phyloP scores from a whole-genome alignment of 225 moss, liverwort and hornwort species.

The Polytrichum formosum region DNA sequence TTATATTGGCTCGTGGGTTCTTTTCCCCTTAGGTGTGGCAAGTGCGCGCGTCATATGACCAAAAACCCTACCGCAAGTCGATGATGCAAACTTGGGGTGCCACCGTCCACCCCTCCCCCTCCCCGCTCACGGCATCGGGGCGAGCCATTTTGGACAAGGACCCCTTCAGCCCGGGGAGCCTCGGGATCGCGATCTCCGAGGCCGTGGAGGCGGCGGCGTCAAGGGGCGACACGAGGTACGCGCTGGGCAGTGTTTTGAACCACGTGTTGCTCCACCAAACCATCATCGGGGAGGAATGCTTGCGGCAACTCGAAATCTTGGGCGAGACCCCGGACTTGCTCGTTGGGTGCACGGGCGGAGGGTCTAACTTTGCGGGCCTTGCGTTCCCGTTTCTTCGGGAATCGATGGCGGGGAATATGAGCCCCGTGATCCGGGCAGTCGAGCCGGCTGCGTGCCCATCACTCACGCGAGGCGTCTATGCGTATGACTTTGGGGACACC shows the following conservation, averaged over 20 bases:
- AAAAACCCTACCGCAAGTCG: slow-evolving; percentile 44
- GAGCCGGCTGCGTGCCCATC: slow-evolving; percentile 58
- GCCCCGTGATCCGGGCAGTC: slow-evolving; percentile 37
- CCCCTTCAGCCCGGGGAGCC: slow-evolving; percentile 33
- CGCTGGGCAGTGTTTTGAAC: slow-evolving; percentile 47
- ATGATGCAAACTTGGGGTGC: slow-evolving; percentile 57
- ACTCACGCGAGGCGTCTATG: slow-evolving; percentile 40
- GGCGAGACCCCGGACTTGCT: slow-evolving; percentile 43
- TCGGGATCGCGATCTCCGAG: slow-evolving; percentile 49
- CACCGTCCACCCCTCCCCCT: slow-evolving; percentile 45
- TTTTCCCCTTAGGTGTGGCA: slow-evolving; percentile 38
- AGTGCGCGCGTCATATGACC: slow-evolving; percentile 51
- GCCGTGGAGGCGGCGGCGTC: slow-evolving; percentile 44
- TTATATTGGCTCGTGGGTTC: background rate
- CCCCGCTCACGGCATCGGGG: slow-evolving; percentile 24
- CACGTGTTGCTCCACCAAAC: slow-evolving; percentile 55
- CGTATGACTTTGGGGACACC: slow-evolving; percentile 44
- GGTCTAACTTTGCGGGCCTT: slow-evolving; percentile 50
- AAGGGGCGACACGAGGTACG: slow-evolving; percentile 37
- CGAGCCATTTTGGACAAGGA: slow-evolving; percentile 24
- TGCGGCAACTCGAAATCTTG: slow-evolving; percentile 36
- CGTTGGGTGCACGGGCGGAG: slow-evolving; percentile 51
- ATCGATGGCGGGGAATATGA: slow-evolving; percentile 45
- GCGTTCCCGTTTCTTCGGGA: slow-evolving; percentile 48
- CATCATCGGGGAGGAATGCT: slow-evolving; percentile 48